Evolutionary conservation across 2,329 filamentous ascomycete species (phyloP).

Genomic region (Balansia obtecta): DNA sequence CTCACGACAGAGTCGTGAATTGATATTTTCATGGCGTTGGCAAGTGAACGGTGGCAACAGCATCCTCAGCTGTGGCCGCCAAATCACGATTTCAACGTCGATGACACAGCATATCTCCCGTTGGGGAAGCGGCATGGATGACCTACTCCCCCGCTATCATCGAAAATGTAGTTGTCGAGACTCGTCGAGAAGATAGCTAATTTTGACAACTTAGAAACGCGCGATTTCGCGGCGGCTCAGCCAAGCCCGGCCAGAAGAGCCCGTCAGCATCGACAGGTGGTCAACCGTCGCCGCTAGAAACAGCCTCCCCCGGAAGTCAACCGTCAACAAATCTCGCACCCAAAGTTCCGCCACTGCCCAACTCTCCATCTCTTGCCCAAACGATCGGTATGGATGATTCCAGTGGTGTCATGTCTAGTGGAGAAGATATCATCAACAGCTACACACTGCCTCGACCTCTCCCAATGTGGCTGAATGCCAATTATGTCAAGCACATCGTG

Average conservation of each 20-base stretch:
- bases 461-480: slow-evolving; percentile 63
- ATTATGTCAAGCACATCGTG: slow-evolving; percentile 75
- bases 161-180: neutral
- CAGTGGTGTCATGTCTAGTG: slow-evolving; percentile 31
- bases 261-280: slow-evolving; percentile 34
- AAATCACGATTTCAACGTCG: neutral
- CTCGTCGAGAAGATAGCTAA: slow-evolving; percentile 7
- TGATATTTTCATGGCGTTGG: neutral
- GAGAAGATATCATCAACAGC: slow-evolving; percentile 42
- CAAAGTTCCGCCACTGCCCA: slow-evolving; percentile 48
- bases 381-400: slow-evolving; percentile 58
- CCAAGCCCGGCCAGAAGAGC: slow-evolving; percentile 40
- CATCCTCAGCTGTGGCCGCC: neutral
- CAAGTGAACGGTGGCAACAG: neutral
- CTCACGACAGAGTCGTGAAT: neutral
- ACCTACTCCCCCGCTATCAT: neutral
- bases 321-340: slow-evolving; percentile 40
- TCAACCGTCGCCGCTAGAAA: slow-evolving; percentile 30
- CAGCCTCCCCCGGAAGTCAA: slow-evolving; percentile 34
- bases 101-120: too few species aligned
- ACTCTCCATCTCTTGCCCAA: slow-evolving; percentile 50
- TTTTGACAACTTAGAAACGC: slow-evolving; percentile 34
- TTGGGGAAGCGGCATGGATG: neutral
- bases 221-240: slow-evolving; percentile 43
- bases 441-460: slow-evolving; percentile 55